Conservation (phyloP, 139 green algal species). For the Tetradesmus obliquus region DNA sequence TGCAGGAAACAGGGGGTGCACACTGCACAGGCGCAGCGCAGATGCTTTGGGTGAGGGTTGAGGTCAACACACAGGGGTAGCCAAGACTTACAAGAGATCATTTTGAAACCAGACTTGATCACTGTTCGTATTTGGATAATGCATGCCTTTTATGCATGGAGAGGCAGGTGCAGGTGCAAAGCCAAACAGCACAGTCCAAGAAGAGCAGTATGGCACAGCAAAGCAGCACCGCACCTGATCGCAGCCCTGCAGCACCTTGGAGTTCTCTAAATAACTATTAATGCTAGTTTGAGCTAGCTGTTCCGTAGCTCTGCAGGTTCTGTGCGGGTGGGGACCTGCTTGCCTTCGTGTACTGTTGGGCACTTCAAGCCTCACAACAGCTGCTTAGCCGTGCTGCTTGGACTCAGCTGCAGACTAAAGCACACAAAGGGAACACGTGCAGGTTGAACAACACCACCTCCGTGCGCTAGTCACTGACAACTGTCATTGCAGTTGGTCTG, state of each 20-base stretch:
- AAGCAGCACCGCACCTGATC: not conserved
- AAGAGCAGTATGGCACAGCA: not conserved
- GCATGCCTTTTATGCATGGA: not conserved
- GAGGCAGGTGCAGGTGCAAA: not conserved
- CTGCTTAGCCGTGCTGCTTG: not conserved
- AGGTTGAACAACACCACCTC: not conserved
- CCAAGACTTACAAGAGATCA: too few species aligned
- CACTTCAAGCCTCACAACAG: not conserved
- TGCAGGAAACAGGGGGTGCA: too few species aligned
- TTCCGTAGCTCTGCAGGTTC: not conserved
- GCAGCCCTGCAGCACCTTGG: not conserved
- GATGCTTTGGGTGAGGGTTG: not conserved
- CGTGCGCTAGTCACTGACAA: not conserved
- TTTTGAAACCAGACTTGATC: too few species aligned
- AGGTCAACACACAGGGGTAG: not conserved
- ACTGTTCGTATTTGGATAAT: not conserved
- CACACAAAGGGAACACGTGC: not conserved
- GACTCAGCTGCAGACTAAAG: not conserved
- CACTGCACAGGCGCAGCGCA: not conserved
- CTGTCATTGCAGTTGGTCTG: constrained; percentile 3
- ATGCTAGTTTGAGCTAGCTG: not conserved
- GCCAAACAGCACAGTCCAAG: not conserved
- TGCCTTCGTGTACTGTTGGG: not conserved
- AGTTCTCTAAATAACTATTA: not conserved
- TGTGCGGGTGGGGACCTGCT: not conserved